Conservation (phyloP, 805 yeast species). For the Kazachstania viticola region DNA sequence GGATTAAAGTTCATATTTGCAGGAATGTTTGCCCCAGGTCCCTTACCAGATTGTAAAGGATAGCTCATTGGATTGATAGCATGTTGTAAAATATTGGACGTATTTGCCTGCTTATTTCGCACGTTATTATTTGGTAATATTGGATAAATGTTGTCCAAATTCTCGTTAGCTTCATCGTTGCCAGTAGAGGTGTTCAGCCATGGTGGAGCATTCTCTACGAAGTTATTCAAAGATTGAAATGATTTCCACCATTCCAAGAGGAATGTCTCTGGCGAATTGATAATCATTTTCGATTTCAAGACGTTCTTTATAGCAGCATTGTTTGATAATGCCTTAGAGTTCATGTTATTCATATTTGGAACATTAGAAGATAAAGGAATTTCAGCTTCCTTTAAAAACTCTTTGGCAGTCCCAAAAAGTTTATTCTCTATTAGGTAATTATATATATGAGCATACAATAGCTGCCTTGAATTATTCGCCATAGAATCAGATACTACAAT, state of each 20-base stretch:
- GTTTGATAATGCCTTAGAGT: slow-evolving; percentile 15
- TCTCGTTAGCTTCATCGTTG: slow-evolving; percentile 9
- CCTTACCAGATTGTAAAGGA: neutral
- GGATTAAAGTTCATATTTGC: neutral
- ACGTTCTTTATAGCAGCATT: slow-evolving; percentile 5
- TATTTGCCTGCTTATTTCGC: too few relatives aligned
- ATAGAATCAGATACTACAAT: slow-evolving; percentile 31
- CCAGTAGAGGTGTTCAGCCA: too few relatives aligned
- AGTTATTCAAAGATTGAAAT: slow-evolving; percentile 38
- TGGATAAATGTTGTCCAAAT: slow-evolving; percentile 4
- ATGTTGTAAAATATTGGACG: too few relatives aligned
- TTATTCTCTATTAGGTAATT: slow-evolving; percentile 38
- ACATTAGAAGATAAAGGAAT: slow-evolving; percentile 25
- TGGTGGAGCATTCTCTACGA: slow-evolving; percentile 28
- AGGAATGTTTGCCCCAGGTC: neutral
- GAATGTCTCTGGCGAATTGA: slow-evolving; percentile 35
- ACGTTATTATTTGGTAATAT: slow-evolving; percentile 3
- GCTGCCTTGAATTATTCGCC: slow-evolving; percentile 38
- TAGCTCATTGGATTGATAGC: neutral
- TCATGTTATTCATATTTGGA: slow-evolving; percentile 9
- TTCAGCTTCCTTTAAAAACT: slow-evolving; percentile 35
- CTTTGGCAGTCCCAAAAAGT: slow-evolving; percentile 38
- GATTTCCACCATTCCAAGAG: slow-evolving; percentile 46
- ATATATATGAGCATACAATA: slow-evolving; percentile 41
- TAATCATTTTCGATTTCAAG: slow-evolving; percentile 27